Conservation (phyloP, 495 filamentous ascomycete genomes). For the Opeltia flavorubescens region DNA sequence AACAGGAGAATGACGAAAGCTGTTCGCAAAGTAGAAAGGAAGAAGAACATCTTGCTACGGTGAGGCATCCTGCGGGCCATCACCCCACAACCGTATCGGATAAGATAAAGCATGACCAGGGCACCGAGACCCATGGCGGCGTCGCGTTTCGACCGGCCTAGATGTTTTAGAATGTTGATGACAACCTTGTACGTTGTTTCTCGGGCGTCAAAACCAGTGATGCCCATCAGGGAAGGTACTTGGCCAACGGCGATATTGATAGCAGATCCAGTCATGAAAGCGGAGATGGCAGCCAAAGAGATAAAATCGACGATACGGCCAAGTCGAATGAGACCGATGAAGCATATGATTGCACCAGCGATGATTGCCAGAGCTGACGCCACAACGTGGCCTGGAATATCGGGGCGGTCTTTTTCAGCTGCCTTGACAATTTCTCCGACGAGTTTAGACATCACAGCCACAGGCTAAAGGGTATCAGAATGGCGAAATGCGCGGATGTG, state of each 20-base stretch:
- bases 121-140: conserved; percentile 86
- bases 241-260: conserved; percentile 87
- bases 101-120: conserved; percentile 66
- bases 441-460: conserved; percentile 89
- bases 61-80: conserved; percentile 54
- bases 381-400: conserved; percentile 45
- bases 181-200: conserved; percentile 71
- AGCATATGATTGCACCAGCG: conserved; percentile 64
- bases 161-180: conserved; percentile 72
- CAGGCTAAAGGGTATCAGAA: conserved; percentile 44
- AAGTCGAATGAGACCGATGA: conserved; percentile 63
- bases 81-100: conserved; percentile 54
- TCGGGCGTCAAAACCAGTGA: conserved; percentile 52
- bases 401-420: conserved; percentile 39
- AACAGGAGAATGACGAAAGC: conserved; percentile 90
- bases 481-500: neutral
- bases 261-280: conserved; percentile 97
- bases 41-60: conserved; percentile 71
- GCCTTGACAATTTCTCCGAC: conserved; percentile 64
- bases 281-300: conserved; percentile 76
- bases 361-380: conserved; percentile 73
- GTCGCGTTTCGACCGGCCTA: conserved; percentile 54
- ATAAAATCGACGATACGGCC: conserved; percentile 97
- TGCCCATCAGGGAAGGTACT: conserved; percentile 72
- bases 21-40: conserved; percentile 74